A percentile compares a stretch with the other conserved stretches of the same genome.
Conservation (phyloP, 345 rosid species). For the Brassica nigra region DNA sequence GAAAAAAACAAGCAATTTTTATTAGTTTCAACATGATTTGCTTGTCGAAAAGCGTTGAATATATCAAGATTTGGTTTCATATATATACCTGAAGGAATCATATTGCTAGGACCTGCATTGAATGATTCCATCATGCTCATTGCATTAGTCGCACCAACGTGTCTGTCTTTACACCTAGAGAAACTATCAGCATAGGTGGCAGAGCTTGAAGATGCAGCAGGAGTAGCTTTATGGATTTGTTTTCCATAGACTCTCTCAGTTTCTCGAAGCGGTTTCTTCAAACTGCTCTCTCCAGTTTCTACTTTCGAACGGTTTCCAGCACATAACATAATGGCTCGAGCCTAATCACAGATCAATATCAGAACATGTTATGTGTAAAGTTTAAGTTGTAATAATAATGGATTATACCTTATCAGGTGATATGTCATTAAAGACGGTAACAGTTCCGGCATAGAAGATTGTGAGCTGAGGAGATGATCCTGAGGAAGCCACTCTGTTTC, state of each 20-base stretch:
- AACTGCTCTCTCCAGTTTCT: constrained; percentile 21
- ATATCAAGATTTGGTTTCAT: neutral
- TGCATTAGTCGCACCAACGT: constrained; percentile 46
- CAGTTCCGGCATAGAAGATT: constrained; percentile 77
- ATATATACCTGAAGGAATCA: constrained; percentile 65
- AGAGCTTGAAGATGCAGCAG: constrained; percentile 56
- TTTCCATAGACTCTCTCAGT: constrained; percentile 26
- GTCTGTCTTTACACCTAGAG: constrained; percentile 53
- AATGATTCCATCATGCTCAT: constrained; percentile 48
- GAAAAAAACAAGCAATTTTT: neutral
- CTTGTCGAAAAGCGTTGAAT: neutral
- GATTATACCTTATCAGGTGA: constrained; percentile 70
- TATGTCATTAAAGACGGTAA: constrained; percentile 69
- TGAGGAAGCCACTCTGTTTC: constrained; percentile 47
- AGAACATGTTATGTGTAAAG: neutral
- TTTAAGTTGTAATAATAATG: neutral
- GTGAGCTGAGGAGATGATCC: constrained; percentile 61
- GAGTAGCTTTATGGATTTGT: constrained; percentile 45
- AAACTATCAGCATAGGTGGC: constrained; percentile 51
- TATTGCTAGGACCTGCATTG: constrained; percentile 34
- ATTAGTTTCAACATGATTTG: neutral
- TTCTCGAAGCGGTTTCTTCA: constrained; percentile 25
- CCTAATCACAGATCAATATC: constrained; percentile 45
- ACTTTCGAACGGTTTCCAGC: constrained; percentile 56
- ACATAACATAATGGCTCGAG: constrained; percentile 81